Evolutionary conservation across 495 filamentous ascomycete genomes (phyloP).

Genomic region (Xylaria sp.): DNA sequence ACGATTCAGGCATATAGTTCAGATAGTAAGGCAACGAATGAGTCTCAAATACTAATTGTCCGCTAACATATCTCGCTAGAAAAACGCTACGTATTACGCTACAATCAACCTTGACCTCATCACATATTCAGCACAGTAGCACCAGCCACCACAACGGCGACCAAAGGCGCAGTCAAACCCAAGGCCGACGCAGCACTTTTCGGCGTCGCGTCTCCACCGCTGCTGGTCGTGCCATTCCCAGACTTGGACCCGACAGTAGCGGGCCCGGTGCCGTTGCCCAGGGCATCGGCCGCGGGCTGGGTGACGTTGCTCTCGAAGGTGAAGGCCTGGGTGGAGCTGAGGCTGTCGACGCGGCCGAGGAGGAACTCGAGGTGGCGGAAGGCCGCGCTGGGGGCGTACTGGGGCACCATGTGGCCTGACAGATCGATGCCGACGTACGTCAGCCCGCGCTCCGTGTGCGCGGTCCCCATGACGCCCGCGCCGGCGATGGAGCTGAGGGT

Average conservation of each 20-base stretch:
- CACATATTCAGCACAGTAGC: constrained; percentile 4
- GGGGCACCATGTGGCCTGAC: constrained; percentile 45
- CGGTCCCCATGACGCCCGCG: constrained; percentile 43
- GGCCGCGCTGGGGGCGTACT: constrained; percentile 44
- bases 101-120: not conserved
- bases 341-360: constrained; percentile 43
- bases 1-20: no score
- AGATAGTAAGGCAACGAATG: not conserved
- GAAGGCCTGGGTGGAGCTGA: constrained; percentile 42
- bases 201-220: not conserved
- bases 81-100: no score
- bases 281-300: constrained; percentile 30
- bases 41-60: not conserved
- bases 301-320: constrained; percentile 37
- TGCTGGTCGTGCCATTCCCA: not conserved
- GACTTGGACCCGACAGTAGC: constrained; percentile 20
- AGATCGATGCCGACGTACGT: constrained; percentile 45
- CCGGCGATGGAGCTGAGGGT: constrained; percentile 34
- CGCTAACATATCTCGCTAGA: not conserved
- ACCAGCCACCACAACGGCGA: not conserved
- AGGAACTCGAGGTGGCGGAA: constrained; percentile 50
- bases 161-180: not conserved
- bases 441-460: constrained; percentile 47
- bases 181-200: constrained; percentile 2
- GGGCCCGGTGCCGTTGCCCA: constrained; percentile 44